Evolutionary conservation across 2,329 filamentous ascomycete genomes (phyloP).

Genomic region (Penicillium sp.): DNA sequence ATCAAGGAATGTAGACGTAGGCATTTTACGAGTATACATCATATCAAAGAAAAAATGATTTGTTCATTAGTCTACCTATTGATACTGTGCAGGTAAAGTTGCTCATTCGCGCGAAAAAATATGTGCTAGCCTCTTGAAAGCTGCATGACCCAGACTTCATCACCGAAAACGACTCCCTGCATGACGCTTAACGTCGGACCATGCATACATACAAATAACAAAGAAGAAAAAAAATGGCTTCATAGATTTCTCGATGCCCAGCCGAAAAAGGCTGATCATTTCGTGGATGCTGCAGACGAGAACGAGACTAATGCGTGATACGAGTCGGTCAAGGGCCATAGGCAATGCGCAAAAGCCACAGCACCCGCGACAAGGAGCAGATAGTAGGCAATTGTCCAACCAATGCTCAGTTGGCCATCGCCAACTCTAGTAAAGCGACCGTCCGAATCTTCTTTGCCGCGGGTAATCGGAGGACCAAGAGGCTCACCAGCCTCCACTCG

Average conservation of each 20-base stretch:
- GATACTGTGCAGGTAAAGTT: background rate
- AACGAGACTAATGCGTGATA: conserved; percentile 38
- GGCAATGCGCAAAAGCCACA: conserved; percentile 65
- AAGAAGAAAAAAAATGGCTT: background rate
- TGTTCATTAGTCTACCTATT: background rate
- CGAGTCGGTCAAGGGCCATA: conserved; percentile 71
- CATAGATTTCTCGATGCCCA: background rate
- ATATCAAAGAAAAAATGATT: background rate
- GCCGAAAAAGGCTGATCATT: background rate
- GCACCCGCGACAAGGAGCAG: conserved; percentile 70
- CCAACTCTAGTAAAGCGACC: conserved; percentile 23
- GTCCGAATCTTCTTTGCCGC: conserved; percentile 43
- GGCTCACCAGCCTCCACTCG: conserved; percentile 58
- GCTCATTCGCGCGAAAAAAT: background rate
- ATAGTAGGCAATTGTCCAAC: conserved; percentile 81
- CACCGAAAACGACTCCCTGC: background rate
- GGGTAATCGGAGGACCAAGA: conserved; percentile 33
- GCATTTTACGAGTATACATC: too few relatives aligned
- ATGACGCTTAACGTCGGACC: background rate
- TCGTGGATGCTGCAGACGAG: conserved; percentile 1
- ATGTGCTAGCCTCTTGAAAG: background rate
- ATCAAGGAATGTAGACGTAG: too few relatives aligned
- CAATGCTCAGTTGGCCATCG: conserved; percentile 39
- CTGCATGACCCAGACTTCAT: background rate
- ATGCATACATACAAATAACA: background rate